Evolutionary conservation across 2,329 filamentous ascomycete species (phyloP).

Genomic region (Aspergillus felis): DNA sequence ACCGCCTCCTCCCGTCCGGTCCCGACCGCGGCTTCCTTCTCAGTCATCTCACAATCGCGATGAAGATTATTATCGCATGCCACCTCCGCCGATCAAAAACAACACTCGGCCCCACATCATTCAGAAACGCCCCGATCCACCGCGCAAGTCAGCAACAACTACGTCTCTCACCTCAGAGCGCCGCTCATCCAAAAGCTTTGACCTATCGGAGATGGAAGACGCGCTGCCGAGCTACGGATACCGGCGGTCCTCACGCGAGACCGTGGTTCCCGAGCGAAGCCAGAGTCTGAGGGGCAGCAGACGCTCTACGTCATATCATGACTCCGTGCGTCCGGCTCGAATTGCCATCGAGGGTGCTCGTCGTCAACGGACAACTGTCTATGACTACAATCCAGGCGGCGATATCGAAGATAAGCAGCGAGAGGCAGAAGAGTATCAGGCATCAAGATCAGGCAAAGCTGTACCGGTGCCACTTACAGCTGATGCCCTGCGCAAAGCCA

Average conservation of each 20-base stretch:
- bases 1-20: slow-evolving; percentile 24
- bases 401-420: slow-evolving; percentile 37
- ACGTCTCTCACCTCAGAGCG: slow-evolving; percentile 25
- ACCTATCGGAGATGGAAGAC: slow-evolving; percentile 31
- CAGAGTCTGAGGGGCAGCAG: slow-evolving; percentile 27
- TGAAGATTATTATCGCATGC: slow-evolving; percentile 43
- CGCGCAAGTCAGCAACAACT: slow-evolving; percentile 31
- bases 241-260: slow-evolving; percentile 30
- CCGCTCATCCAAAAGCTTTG: slow-evolving; percentile 30
- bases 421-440: slow-evolving; percentile 39
- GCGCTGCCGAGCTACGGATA: slow-evolving; percentile 29
- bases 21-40: slow-evolving; percentile 27
- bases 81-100: slow-evolving; percentile 34
- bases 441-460: slow-evolving; percentile 24
- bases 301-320: slow-evolving; percentile 31
- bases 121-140: slow-evolving; percentile 30
- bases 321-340: slow-evolving; percentile 26
- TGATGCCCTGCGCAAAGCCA: slow-evolving; percentile 32
- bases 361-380: slow-evolving; percentile 30
- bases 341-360: slow-evolving; percentile 33
- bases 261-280: slow-evolving; percentile 30
- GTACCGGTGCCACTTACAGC: slow-evolving; percentile 28
- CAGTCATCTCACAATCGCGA: slow-evolving; percentile 28
- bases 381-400: slow-evolving; percentile 25
- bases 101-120: slow-evolving; percentile 32